A percentile compares a stretch with the other conserved stretches of the same genome.
Conservation (phyloP, 805 yeast species). For the Blastobotrys americana region DNA sequence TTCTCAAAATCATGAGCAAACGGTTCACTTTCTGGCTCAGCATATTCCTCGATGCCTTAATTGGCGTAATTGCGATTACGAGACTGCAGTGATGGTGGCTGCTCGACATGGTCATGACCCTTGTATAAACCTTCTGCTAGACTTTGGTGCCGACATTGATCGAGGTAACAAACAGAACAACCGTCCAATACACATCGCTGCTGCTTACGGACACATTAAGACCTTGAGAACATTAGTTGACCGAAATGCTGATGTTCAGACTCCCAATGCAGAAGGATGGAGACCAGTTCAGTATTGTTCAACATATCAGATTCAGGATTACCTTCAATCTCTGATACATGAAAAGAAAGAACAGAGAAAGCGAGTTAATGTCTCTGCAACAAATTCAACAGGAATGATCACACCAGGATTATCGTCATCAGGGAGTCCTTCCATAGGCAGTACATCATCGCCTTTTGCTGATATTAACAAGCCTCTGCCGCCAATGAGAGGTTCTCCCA, state of each 20-base stretch:
- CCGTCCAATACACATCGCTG: constrained; percentile 78
- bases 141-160: constrained; percentile 72
- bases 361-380: not conserved
- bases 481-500: not conserved
- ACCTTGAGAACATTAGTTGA: constrained; percentile 48
- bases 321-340: constrained; percentile 30
- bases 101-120: constrained; percentile 52
- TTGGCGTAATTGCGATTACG: constrained; percentile 44
- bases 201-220: constrained; percentile 57
- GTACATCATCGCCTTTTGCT: not conserved
- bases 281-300: constrained; percentile 54
- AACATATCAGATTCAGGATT: constrained; percentile 43
- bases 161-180: constrained; percentile 67
- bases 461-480: not conserved
- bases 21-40: constrained; percentile 64
- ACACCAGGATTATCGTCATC: not conserved
- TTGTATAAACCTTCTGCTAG: constrained; percentile 56
- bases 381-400: not conserved
- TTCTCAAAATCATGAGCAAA: constrained; percentile 55
- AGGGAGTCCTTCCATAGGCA: not conserved
- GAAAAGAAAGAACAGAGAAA: constrained; percentile 14
- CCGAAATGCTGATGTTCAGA: constrained; percentile 42
- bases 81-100: constrained; percentile 55
- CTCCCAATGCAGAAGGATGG: constrained; percentile 56
- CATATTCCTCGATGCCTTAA: constrained; percentile 53